Conservation (phyloP, 1,284 basidiomycete species). For the Ganoderma meredithae region DNA sequence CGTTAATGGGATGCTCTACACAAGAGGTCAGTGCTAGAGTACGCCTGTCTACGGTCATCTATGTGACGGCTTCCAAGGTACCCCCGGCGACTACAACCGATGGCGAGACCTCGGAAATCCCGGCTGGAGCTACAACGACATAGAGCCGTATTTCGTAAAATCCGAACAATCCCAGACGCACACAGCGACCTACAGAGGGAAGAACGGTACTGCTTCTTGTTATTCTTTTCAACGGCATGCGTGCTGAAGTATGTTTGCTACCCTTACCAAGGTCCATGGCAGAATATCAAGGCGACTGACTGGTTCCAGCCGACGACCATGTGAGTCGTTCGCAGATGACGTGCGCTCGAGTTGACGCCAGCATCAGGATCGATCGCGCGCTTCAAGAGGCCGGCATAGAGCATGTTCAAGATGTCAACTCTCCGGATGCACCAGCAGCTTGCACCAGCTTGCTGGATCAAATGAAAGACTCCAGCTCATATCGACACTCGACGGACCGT, state of each 20-base stretch:
- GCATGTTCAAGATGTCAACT: conserved; percentile 39
- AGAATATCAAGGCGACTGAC: not conserved
- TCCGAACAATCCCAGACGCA: conserved; percentile 37
- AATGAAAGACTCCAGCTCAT: conserved; percentile 35
- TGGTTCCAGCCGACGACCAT: not conserved
- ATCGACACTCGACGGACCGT: conserved; percentile 37
- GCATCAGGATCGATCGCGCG: conserved; percentile 29
- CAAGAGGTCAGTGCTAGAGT: conserved; percentile 34
- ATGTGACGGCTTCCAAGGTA: conserved; percentile 8
- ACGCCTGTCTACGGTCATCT: not conserved
- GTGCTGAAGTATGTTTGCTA: not conserved
- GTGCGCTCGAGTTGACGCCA: not conserved
- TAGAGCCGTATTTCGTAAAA: conserved; percentile 47
- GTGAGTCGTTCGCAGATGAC: not conserved
- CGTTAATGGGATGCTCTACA: conserved; percentile 52
- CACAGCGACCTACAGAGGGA: conserved; percentile 22
- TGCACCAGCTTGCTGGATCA: conserved; percentile 34
- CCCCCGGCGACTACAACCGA: conserved; percentile 45
- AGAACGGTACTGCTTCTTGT: conserved; percentile 23
- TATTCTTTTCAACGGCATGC: not conserved
- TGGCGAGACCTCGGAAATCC: conserved; percentile 45
- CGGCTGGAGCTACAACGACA: conserved; percentile 49
- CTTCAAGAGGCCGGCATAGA: conserved; percentile 32
- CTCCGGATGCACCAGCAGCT: conserved; percentile 33
- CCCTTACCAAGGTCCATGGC: not conserved